These are phyloP conservation scores for Arthrobotrys pseudoclavata DNA, from an alignment of 2,329 filamentous ascomycete genomes.

Conservation along the genomic window DNA sequence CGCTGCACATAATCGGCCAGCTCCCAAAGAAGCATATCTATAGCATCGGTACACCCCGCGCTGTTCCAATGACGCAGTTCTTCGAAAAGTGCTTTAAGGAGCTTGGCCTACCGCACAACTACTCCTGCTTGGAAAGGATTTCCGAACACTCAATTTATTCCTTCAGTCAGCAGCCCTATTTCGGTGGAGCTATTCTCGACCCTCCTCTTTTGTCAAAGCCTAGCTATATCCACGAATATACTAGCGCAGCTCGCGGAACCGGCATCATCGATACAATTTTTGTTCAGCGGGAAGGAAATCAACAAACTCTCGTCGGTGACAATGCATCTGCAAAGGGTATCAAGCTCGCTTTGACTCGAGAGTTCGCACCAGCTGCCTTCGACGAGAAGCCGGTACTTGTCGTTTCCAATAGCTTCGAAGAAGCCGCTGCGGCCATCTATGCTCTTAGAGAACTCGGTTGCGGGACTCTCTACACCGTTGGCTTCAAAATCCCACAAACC, in stretches of 20 bases:
- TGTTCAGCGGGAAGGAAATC: constrained; percentile 70
- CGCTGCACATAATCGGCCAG: constrained; percentile 82
- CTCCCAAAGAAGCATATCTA: constrained; percentile 84
- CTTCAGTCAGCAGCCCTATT: constrained; percentile 79
- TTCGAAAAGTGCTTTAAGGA: constrained; percentile 88
- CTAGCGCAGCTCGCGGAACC: constrained; percentile 81
- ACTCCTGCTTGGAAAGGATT: constrained; percentile 79
- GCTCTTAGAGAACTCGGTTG: constrained; percentile 79
- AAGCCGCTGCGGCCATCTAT: constrained; percentile 83
- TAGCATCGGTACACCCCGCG: constrained; percentile 72
- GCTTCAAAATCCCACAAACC: constrained; percentile 66
- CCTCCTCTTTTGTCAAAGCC: constrained; percentile 76
- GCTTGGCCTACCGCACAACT: constrained; percentile 86
- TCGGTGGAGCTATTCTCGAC: constrained; percentile 77
- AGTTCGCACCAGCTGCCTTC: constrained; percentile 86
- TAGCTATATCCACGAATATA: constrained; percentile 75
- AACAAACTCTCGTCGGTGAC: constrained; percentile 78
- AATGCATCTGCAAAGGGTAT: constrained; percentile 91
- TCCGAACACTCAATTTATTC: constrained; percentile 77
- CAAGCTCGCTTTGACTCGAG: constrained; percentile 81
- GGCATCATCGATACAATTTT: constrained; percentile 87
- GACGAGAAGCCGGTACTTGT: constrained; percentile 81
- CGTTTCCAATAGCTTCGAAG: constrained; percentile 78
- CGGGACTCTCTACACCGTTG: constrained; percentile 57
- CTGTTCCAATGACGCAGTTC: constrained; percentile 80